Evolutionary conservation across 345 rosid genomes (phyloP), one percentile per base, ranked within the genome.

Genomic region (Conringia planisiliqua): DNA sequence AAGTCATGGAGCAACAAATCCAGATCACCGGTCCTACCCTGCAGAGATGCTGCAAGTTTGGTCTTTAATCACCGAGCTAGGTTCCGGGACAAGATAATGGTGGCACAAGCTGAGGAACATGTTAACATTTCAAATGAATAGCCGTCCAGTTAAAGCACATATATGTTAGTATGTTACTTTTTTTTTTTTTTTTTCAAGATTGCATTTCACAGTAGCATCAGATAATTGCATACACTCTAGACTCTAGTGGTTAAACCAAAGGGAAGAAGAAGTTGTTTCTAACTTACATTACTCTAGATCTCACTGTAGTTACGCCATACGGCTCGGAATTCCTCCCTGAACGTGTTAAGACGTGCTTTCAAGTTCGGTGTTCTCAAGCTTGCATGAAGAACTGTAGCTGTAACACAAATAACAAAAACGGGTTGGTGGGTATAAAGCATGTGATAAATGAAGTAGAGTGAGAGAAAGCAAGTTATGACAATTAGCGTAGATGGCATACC

Each of bases 291-390:
- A 35, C 73, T 60, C 88, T 92, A 95, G 81, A 95, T 92, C 64
- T 92, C 99, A 50, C 96, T 92, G 81, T 92, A 90, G 85, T 92
- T 90, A 76, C 96, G 96, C 99, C 99, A 95, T 46, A 95, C 99
- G 18, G 89, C 85, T 79, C 97, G 94, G 67, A 95, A 95, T 72
- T 95, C 99, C 82, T 95, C 98, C 5, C 98, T 86, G 81, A 95
- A 92, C 58, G 97, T 95, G 80, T 92, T 89, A 70, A 95, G 84
- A 39, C 98, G 97, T 47, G 99, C 97, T 79, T 95, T 95, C 85
- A 95, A 79, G 80, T 95, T 95, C 10, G 99, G 97, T 60, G 99
- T 92, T 80, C 98, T 87, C 76, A 89, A 88, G 78, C 88, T 95
- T 64, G 99, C 99, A 79, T 95, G 99, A 62, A 90, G 84, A 62